Evolutionary conservation across 2,329 filamentous ascomycete genomes (phyloP), one percentile per base, ranked within the genome.

Genomic region (Trichoderma sp.): DNA sequence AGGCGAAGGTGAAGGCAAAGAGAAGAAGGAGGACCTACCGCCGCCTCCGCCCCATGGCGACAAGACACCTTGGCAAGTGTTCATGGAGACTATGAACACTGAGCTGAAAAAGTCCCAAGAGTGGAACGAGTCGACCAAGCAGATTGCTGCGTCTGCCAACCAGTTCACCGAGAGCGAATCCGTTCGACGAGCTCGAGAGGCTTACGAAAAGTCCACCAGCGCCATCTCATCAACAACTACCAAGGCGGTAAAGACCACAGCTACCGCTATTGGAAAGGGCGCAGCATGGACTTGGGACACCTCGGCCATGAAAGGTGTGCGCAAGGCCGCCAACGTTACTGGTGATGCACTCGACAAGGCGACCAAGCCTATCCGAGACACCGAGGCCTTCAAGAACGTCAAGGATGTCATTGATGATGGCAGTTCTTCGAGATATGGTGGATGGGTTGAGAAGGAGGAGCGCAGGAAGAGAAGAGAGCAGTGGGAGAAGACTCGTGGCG

Each of bases 91-190:
- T n/a, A 88, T 99, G 81, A 89, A 93, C 79, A 87, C 86, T 69
- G 96, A 99, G 81, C 97, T 99, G 83, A 94, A 97, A 81, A 92
- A 93, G 64, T 98, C 94, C 19, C 97, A 98, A 79, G 96, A 99
- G 80, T 99, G 96, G 96, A 97, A 99, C 77, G 96, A 99, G 78
- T 97, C 93, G 55, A 99, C 95, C 53, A 98, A 99, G 83, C 93
- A 96, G 73, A 87, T 99, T 53, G 92, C 93, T 21, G 93, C 92
- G 60, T 92, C 92, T 6, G 93, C 95, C 21, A 91, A 97, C 77
- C 90, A 97, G 76, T 96, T 99, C 77, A 91, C 91, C 37, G 95
- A 98, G 82, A 97, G 94, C 77, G 94, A 97, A 77, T 92, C 91
- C 21, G 92, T 99, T 19, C 91, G 93, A 77, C 89, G 89, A 75